These are phyloP conservation scores for Fusarium sp. DNA, from an alignment of 2,329 filamentous ascomycete species.

Conservation along the genomic window DNA sequence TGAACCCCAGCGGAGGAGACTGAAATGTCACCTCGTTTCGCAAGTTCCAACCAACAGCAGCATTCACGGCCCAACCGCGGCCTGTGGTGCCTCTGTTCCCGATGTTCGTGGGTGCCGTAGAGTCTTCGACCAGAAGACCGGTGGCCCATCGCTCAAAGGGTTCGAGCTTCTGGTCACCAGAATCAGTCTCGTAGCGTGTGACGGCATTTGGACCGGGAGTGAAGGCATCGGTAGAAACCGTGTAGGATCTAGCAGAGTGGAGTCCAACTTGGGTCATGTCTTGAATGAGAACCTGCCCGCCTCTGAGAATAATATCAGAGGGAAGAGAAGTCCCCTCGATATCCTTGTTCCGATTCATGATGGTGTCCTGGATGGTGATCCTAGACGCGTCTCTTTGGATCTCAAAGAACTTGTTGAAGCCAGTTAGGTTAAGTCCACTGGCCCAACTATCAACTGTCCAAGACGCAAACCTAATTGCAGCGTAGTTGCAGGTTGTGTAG, in stretches of 20 bases:
- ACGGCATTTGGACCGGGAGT: slow-evolving; percentile 23
- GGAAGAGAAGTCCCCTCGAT: background rate
- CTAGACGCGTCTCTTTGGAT: slow-evolving; percentile 10
- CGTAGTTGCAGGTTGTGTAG: slow-evolving; percentile 11
- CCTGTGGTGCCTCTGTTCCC: slow-evolving; percentile 2
- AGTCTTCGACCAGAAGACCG: slow-evolving; percentile 16
- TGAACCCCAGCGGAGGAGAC: slow-evolving; percentile 22
- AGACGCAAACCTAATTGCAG: slow-evolving; percentile 13
- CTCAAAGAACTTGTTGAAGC: slow-evolving; percentile 25
- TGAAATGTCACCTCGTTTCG: background rate
- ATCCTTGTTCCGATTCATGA: slow-evolving; percentile 17
- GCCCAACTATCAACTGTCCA: slow-evolving; percentile 31
- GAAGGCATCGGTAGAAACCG: slow-evolving; percentile 8
- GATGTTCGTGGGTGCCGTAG: background rate
- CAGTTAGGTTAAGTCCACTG: slow-evolving; percentile 3
- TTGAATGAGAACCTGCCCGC: slow-evolving; percentile 16
- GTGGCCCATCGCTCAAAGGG: slow-evolving; percentile 19
- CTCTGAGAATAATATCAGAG: slow-evolving; percentile 15
- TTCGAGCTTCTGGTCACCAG: slow-evolving; percentile 7
- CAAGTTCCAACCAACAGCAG: slow-evolving; percentile 22
- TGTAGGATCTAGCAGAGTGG: slow-evolving; percentile 12
- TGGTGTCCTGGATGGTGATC: slow-evolving; percentile 15
- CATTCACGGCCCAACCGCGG: slow-evolving; percentile 27
- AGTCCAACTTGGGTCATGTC: slow-evolving; percentile 18
- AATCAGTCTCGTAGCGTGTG: slow-evolving; percentile 12